These are phyloP conservation scores for Picochlorum costavermella DNA, from an alignment of 139 green algal species.

Conservation along the genomic window DNA sequence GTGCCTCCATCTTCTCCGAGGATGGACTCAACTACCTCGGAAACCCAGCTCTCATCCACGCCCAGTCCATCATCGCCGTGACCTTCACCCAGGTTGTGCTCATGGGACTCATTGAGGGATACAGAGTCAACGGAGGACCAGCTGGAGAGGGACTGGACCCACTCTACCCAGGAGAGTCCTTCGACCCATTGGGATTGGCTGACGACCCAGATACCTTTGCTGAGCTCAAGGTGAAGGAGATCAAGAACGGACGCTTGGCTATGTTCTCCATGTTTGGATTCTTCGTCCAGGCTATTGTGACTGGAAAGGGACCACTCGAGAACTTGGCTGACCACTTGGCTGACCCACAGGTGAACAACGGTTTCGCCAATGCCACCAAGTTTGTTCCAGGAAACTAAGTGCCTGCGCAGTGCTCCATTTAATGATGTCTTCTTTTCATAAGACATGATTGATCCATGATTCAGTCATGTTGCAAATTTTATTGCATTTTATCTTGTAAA, in stretches of 20 bases:
- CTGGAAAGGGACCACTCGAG: conserved; percentile 52
- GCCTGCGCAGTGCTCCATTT: neutral
- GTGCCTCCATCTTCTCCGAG: conserved; percentile 68
- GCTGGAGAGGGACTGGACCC: conserved; percentile 73
- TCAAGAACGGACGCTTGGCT: conserved; percentile 85
- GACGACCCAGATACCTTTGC: conserved; percentile 73
- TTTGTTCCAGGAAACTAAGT: conserved; percentile 14
- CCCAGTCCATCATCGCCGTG: conserved; percentile 73
- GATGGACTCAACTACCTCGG: conserved; percentile 77
- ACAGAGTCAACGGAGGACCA: conserved; percentile 86
- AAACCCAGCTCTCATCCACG: conserved; percentile 66
- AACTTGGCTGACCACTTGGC: conserved; percentile 77
- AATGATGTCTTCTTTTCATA: neutral
- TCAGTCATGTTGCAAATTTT: no score
- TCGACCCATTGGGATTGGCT: conserved; percentile 92
- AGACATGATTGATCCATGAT: neutral
- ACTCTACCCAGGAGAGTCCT: conserved; percentile 86
- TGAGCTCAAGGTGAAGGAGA: conserved; percentile 84
- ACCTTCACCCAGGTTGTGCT: conserved; percentile 63
- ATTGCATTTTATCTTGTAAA: no score
- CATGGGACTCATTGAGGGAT: conserved; percentile 85
- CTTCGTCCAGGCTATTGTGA: conserved; percentile 68
- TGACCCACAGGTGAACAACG: conserved; percentile 68
- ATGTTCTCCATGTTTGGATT: conserved; percentile 80
- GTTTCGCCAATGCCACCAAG: conserved; percentile 61